phyloP scores from a whole-genome alignment of 495 filamentous ascomycete genomes.

The Aspergillus saccharolyticus region DNA sequence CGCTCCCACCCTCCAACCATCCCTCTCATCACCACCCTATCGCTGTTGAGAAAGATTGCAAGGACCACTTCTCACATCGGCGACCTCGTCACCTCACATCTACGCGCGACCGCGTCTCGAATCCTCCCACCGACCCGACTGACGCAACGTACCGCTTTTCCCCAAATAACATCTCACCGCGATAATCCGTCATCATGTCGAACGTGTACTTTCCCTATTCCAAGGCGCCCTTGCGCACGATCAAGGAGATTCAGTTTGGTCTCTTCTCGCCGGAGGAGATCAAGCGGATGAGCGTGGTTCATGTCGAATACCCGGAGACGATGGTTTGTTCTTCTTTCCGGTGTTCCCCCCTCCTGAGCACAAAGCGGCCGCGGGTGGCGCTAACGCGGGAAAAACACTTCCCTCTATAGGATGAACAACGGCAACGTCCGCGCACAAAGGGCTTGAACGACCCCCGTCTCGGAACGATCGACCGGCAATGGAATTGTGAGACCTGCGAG shows the following conservation, averaged over 20 bases:
- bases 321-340: conserved; percentile 55
- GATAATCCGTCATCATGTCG: conserved; percentile 65
- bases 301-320: conserved; percentile 93
- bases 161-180: conserved; percentile 11
- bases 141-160: conserved; percentile 7
- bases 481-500: conserved; percentile 90
- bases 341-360: conserved; percentile 8
- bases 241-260: conserved; percentile 98
- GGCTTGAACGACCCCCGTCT: conserved; percentile 92
- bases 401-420: conserved; percentile 71
- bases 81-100: conserved; percentile 1
- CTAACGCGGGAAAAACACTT: conserved; percentile 20
- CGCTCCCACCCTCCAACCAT: conserved; percentile 16
- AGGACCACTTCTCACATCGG: background rate
- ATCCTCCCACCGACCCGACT: background rate
- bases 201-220: conserved; percentile 89
- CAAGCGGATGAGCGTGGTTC: conserved; percentile 91
- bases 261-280: conserved; percentile 95
- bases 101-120: conserved; percentile 2
- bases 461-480: conserved; percentile 89
- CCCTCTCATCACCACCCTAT: conserved; percentile 31
- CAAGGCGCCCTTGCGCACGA: conserved; percentile 88
- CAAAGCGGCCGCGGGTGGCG: conserved; percentile 1
- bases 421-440: conserved; percentile 76
- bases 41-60: conserved; percentile 6